Conservation (phyloP, 2,329 filamentous ascomycete species). For the Diplodia sapinea region DNA sequence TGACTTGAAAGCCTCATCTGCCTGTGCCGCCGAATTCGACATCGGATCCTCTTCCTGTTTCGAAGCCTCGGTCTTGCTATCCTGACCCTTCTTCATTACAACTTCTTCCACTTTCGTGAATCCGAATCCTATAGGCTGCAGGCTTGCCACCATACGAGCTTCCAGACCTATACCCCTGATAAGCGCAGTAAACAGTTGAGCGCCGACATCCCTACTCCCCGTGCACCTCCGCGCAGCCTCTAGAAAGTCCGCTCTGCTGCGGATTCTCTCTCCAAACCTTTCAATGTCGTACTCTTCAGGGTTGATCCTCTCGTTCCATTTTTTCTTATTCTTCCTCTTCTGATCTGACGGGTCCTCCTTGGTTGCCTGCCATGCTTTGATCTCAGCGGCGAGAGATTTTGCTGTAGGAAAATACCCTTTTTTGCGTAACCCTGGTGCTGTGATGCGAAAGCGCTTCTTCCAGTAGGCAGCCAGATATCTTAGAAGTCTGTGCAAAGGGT, state of each 20-base stretch:
- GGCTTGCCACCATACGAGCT: slow-evolving; percentile 78
- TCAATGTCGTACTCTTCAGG: slow-evolving; percentile 62
- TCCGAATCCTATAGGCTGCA: slow-evolving; percentile 88
- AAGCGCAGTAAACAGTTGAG: slow-evolving; percentile 87
- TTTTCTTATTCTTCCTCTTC: not conserved
- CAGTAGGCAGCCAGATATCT: slow-evolving; percentile 82
- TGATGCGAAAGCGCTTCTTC: slow-evolving; percentile 81
- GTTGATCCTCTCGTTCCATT: not conserved
- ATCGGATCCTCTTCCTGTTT: slow-evolving; percentile 31
- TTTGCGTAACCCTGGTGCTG: slow-evolving; percentile 82
- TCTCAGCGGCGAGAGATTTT: slow-evolving; percentile 70
- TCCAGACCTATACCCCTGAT: slow-evolving; percentile 81
- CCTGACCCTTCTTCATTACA: slow-evolving; percentile 50
- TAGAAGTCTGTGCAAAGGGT: slow-evolving; percentile 79
- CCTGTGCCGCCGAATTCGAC: slow-evolving; percentile 34
- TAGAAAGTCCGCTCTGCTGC: slow-evolving; percentile 70
- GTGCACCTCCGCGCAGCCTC: slow-evolving; percentile 70
- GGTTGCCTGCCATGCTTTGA: slow-evolving; percentile 69
- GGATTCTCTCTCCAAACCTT: slow-evolving; percentile 77
- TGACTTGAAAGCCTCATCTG: slow-evolving; percentile 32
- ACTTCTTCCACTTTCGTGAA: slow-evolving; percentile 89
- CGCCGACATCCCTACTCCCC: slow-evolving; percentile 85
- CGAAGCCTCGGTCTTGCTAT: slow-evolving; percentile 36
- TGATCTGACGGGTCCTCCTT: not conserved
- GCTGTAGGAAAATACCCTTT: slow-evolving; percentile 83